Evolutionary conservation across 768 basidiomycete species (phyloP).

Genomic region (Phlegmacium glaucopus): DNA sequence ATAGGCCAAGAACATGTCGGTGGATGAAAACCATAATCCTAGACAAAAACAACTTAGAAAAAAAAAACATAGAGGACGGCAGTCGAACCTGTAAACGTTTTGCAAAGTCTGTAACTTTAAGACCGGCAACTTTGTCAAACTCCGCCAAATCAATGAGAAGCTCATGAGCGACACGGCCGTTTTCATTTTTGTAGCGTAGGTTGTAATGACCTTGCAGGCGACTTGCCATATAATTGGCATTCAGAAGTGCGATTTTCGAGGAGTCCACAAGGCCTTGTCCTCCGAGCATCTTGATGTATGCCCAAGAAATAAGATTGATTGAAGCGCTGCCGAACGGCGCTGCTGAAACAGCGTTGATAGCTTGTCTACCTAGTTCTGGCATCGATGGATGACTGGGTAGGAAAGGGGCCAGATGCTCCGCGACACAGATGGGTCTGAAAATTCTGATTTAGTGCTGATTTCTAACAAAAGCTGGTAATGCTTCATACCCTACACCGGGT

Average conservation of each 20-base stretch:
- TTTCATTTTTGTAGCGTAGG: slow-evolving; percentile 85
- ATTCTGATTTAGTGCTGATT: not conserved
- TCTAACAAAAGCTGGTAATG: slow-evolving; percentile 3
- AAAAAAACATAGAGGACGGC: no score
- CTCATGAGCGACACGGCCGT: slow-evolving; percentile 94
- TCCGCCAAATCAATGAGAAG: slow-evolving; percentile 93
- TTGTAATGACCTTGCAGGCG: slow-evolving; percentile 83
- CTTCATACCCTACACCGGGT: slow-evolving; percentile 80
- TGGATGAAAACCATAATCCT: slow-evolving; percentile 94
- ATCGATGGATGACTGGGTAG: slow-evolving; percentile 84
- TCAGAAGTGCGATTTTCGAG: slow-evolving; percentile 85
- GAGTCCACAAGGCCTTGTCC: slow-evolving; percentile 84
- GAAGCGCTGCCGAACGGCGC: slow-evolving; percentile 95
- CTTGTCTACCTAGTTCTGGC: slow-evolving; percentile 57
- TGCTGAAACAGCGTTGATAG: slow-evolving; percentile 86
- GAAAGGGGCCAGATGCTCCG: slow-evolving; percentile 92
- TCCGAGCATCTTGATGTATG: slow-evolving; percentile 99
- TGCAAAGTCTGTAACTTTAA: slow-evolving; percentile 95
- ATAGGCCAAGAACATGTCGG: slow-evolving; percentile 99
- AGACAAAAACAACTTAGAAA: not conserved
- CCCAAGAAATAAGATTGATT: slow-evolving; percentile 96
- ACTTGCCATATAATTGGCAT: slow-evolving; percentile 96
- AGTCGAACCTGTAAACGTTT: slow-evolving; percentile 82
- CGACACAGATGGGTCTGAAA: slow-evolving; percentile 84
- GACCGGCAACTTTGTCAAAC: slow-evolving; percentile 84